Percentiles rank a stretch among this genome's conserved stretches.
Evolutionary conservation across 2,329 filamentous ascomycete genomes (phyloP).

Genomic region (Madurella mycetomatis): DNA sequence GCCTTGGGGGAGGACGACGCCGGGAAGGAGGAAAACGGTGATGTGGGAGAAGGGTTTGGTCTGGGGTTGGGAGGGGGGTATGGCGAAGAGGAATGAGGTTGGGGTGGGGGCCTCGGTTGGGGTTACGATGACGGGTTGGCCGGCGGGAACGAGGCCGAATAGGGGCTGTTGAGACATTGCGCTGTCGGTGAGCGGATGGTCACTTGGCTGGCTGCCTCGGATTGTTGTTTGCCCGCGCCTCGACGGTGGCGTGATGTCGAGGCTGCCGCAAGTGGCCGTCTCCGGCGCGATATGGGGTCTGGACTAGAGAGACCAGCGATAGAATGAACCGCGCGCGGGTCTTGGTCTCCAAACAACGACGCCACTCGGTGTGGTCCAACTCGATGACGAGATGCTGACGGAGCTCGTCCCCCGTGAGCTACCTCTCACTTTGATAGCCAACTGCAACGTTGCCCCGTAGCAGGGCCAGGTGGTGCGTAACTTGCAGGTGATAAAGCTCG

Average conservation of each 20-base stretch:
- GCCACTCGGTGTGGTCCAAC: background rate
- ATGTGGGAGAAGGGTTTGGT: conserved; percentile 68
- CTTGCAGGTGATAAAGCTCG: too few species aligned
- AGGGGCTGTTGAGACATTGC: conserved; percentile 40
- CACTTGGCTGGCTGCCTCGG: background rate
- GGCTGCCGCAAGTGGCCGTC: background rate
- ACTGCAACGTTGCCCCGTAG: too few species aligned
- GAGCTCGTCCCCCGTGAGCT: background rate
- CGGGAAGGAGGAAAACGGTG: conserved; percentile 83
- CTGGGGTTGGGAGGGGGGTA: conserved; percentile 34
- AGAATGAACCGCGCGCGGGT: background rate
- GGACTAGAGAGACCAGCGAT: background rate
- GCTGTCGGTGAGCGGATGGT: too few species aligned
- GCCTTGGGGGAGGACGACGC: conserved; percentile 63
- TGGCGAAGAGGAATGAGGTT: conserved; percentile 53
- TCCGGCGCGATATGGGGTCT: too few species aligned
- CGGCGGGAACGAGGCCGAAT: conserved; percentile 59
- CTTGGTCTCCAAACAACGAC: background rate
- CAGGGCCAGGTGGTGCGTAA: too few species aligned
- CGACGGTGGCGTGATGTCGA: background rate
- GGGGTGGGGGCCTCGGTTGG: conserved; percentile 51
- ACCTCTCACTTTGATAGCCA: too few species aligned
- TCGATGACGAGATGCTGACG: conserved; percentile 2
- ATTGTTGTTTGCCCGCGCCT: background rate
- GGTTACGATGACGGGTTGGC: conserved; percentile 51